Evolutionary conservation across 768 basidiomycete genomes (phyloP).

Genomic region (Phanerodontia chrysosporium): DNA sequence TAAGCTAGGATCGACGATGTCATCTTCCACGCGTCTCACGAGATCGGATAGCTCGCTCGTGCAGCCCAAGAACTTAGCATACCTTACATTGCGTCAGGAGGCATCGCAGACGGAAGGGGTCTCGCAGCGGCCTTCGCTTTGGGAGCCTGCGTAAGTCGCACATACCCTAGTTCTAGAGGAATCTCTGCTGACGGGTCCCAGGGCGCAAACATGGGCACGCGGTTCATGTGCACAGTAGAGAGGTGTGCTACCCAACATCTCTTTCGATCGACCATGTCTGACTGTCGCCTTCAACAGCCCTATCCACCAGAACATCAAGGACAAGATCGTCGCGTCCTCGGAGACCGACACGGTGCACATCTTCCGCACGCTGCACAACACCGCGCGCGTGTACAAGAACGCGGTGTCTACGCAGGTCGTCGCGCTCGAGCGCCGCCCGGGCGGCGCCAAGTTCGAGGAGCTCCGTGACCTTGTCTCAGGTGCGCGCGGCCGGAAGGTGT

Average conservation of each 20-base stretch:
- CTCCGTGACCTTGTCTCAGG: constrained; percentile 74
- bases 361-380: constrained; percentile 82
- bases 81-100: constrained; percentile 90
- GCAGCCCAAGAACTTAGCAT: constrained; percentile 79
- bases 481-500: constrained; percentile 64
- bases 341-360: constrained; percentile 88
- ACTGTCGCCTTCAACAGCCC: constrained; percentile 39
- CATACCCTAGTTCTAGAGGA: not conserved
- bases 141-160: constrained; percentile 66
- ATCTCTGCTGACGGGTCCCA: constrained; percentile 25
- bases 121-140: constrained; percentile 77
- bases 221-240: constrained; percentile 91
- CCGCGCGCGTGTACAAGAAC: constrained; percentile 85
- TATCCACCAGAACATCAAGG: constrained; percentile 87
- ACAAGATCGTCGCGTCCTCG: constrained; percentile 77
- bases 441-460: constrained; percentile 87
- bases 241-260: constrained; percentile 42
- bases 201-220: constrained; percentile 90
- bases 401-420: constrained; percentile 81
- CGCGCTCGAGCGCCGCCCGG: constrained; percentile 71
- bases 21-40: not conserved
- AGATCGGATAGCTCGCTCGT: constrained; percentile 63
- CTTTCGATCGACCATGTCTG: too few relatives aligned
- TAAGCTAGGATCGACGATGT: constrained; percentile 28
- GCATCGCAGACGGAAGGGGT: constrained; percentile 83